These are phyloP conservation scores for Cicer cuneatum DNA, from an alignment of 306 rosid genomes.

Conservation along the genomic window DNA sequence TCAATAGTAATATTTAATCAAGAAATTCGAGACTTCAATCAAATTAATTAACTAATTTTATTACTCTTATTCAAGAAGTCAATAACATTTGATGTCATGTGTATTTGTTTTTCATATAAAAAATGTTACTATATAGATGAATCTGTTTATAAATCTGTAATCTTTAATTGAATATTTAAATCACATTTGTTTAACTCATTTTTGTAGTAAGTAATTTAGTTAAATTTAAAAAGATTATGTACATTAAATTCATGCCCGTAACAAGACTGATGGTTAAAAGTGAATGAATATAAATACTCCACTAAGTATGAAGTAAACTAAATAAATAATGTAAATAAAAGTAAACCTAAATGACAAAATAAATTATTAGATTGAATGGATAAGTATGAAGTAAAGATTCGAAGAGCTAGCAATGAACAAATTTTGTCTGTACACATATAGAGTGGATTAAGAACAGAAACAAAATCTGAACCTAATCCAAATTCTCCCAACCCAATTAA, in stretches of 20 bases:
- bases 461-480: constrained; percentile 40
- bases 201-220: too few relatives aligned
- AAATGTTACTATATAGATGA: background rate
- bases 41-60: background rate
- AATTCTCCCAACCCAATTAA: constrained; percentile 1
- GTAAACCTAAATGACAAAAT: background rate
- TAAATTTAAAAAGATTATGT: background rate
- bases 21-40: too few relatives aligned
- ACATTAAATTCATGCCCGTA: background rate
- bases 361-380: constrained; percentile 42
- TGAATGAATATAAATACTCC: background rate
- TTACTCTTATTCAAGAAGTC: background rate
- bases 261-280: background rate
- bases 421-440: constrained; percentile 61
- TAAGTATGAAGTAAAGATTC: constrained; percentile 35
- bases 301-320: too few relatives aligned
- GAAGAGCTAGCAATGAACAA: constrained; percentile 62
- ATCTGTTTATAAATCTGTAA: background rate
- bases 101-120: background rate
- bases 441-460: constrained; percentile 32
- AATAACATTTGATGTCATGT: constrained; percentile 12
- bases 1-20: too few relatives aligned
- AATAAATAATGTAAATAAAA: too few relatives aligned
- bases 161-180: too few relatives aligned
- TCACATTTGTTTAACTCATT: too few relatives aligned